These are phyloP conservation scores for Ophiostoma montium DNA, from an alignment of 2,329 filamentous ascomycete genomes.

Conservation along the genomic window DNA sequence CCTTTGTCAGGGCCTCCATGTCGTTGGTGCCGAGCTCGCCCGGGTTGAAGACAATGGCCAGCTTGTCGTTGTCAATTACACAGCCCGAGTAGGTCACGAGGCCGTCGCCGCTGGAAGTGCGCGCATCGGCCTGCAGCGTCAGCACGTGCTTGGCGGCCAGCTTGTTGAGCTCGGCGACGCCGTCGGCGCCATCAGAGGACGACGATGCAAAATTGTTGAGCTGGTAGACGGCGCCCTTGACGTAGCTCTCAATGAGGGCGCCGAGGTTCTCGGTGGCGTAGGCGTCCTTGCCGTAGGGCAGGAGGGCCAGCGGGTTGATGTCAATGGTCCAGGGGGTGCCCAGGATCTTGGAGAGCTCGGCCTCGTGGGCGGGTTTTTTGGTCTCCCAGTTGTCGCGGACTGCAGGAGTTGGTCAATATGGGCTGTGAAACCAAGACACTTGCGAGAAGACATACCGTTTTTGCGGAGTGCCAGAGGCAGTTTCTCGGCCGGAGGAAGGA, in stretches of 20 bases:
- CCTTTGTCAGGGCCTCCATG: slow-evolving; percentile 22
- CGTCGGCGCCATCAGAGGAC: slow-evolving; percentile 16
- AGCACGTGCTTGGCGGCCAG: slow-evolving; percentile 29
- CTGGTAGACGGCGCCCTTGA: slow-evolving; percentile 6
- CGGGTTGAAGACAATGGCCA: slow-evolving; percentile 33
- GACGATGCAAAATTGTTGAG: slow-evolving; percentile 3
- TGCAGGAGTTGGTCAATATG: slow-evolving; percentile 13
- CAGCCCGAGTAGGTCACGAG: slow-evolving; percentile 29
- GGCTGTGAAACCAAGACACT: slow-evolving; percentile 7
- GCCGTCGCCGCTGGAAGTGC: slow-evolving; percentile 27
- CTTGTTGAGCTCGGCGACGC: slow-evolving; percentile 29
- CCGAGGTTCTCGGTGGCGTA: slow-evolving; percentile 30
- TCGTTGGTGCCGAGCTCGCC: slow-evolving; percentile 31
- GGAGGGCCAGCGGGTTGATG: slow-evolving; percentile 31
- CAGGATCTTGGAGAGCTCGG: slow-evolving; percentile 20
- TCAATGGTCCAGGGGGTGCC: slow-evolving; percentile 36
- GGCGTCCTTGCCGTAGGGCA: slow-evolving; percentile 28
- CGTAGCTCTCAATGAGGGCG: slow-evolving; percentile 28
- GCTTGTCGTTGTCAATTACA: slow-evolving; percentile 28
- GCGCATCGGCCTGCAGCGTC: slow-evolving; percentile 23
- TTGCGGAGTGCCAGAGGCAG: slow-evolving; percentile 37
- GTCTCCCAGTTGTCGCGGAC: slow-evolving; percentile 39
- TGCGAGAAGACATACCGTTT: slow-evolving; percentile 25
- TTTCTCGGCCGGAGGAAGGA: slow-evolving; percentile 33
- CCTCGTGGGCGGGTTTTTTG: slow-evolving; percentile 22